Conservation (phyloP, 1,284 basidiomycete genomes). For the Vanrija pseudolonga region DNA sequence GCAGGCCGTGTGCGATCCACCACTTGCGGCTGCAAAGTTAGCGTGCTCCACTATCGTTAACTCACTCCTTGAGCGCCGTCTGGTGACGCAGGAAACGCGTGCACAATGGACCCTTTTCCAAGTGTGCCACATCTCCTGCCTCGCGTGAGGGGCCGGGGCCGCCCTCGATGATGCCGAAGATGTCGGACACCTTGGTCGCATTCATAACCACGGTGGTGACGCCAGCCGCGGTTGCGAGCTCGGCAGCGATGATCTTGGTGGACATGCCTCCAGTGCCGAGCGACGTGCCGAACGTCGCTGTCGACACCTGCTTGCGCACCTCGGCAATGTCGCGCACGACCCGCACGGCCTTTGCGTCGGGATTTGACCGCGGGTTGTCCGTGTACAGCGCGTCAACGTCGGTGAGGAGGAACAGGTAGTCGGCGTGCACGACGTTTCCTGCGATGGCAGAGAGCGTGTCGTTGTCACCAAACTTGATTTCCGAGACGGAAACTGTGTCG, state of each 20-base stretch:
- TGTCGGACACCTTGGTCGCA: constrained; percentile 71
- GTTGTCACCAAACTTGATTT: constrained; percentile 99
- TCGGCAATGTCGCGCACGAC: constrained; percentile 77
- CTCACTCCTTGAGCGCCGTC: constrained; percentile 68
- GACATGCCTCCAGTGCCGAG: constrained; percentile 99
- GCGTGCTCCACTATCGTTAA: neutral
- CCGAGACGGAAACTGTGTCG: constrained; percentile 93
- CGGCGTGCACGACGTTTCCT: constrained; percentile 93
- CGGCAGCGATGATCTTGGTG: constrained; percentile 96
- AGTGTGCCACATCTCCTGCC: constrained; percentile 22
- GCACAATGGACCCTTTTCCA: constrained; percentile 57
- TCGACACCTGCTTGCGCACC: constrained; percentile 81
- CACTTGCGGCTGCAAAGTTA: constrained; percentile 62
- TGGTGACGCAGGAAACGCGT: constrained; percentile 79
- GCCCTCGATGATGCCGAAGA: constrained; percentile 72
- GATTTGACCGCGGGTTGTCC: constrained; percentile 87
- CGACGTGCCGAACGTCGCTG: constrained; percentile 82
- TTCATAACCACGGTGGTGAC: constrained; percentile 90
- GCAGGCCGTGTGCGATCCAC: constrained; percentile 91
- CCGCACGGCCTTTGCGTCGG: constrained; percentile 72
- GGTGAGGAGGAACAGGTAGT: constrained; percentile 93
- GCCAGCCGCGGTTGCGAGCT: constrained; percentile 92
- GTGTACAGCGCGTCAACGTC: constrained; percentile 94
- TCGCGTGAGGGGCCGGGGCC: constrained; percentile 36
- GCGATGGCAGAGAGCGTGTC: constrained; percentile 97